phyloP scores from a whole-genome alignment of 73 alveolate genomes.

The Breviolum minutum region DNA sequence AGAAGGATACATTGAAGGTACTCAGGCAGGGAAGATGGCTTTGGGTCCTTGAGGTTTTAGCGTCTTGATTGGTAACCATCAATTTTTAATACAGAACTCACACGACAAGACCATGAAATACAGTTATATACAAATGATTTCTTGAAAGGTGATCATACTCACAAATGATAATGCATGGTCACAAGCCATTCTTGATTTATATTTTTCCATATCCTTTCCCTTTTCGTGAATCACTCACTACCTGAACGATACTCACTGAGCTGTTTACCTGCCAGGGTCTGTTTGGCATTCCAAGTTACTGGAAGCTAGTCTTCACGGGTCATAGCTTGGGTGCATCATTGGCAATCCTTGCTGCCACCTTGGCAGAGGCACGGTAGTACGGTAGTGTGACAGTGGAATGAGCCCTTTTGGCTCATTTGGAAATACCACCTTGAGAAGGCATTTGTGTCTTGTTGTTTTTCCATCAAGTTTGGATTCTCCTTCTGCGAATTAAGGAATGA shows the following conservation, averaged over 20 bases:
- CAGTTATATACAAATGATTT: neutral
- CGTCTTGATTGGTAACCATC: neutral
- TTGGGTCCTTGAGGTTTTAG: neutral
- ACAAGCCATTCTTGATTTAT: neutral
- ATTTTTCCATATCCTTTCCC: too few relatives aligned
- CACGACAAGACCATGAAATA: neutral
- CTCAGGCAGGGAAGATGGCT: slow-evolving; percentile 5
- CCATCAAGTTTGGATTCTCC: too few relatives aligned
- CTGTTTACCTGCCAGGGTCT: slow-evolving; percentile 31
- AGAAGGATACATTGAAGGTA: slow-evolving; percentile 88
- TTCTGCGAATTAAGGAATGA: too few relatives aligned
- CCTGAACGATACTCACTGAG: neutral
- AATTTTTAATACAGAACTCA: neutral
- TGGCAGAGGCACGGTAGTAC: slow-evolving; percentile 25
- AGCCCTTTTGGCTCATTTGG: too few relatives aligned
- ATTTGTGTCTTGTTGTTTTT: too few relatives aligned
- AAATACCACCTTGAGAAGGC: too few relatives aligned
- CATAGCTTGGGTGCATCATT: slow-evolving; percentile 88
- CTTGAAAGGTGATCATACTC: neutral
- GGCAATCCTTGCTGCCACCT: slow-evolving; percentile 73
- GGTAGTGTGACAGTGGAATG: neutral
- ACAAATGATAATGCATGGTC: neutral
- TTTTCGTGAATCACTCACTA: too few relatives aligned
- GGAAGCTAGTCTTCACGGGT: slow-evolving; percentile 92
- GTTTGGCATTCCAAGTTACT: slow-evolving; percentile 87